phyloP scores from a whole-genome alignment of 306 rosid genomes.

The Urtica urens region DNA sequence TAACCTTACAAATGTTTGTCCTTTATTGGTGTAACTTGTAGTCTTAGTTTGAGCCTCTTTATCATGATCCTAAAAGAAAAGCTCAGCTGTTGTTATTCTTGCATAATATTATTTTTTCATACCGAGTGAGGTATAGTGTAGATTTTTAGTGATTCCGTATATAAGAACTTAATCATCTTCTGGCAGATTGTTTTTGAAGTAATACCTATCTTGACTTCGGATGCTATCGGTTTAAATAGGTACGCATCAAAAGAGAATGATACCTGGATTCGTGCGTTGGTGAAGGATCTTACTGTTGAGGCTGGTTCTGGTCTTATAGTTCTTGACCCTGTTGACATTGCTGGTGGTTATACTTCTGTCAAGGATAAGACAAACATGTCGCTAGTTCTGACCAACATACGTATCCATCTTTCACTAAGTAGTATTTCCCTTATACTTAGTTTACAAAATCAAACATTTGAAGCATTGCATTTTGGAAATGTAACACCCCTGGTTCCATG shows the following conservation, averaged over 20 bases:
- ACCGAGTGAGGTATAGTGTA: not conserved
- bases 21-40: no score
- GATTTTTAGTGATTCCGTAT: not conserved
- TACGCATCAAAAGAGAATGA: constrained; percentile 91
- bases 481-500: constrained; percentile 64
- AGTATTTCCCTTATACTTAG: constrained; percentile 73
- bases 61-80: not conserved
- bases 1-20: no score
- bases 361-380: constrained; percentile 92
- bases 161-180: no score
- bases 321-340: constrained; percentile 89
- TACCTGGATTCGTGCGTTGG: constrained; percentile 86
- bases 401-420: constrained; percentile 90
- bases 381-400: constrained; percentile 67
- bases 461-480: constrained; percentile 71
- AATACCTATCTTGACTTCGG: not conserved
- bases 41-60: no score
- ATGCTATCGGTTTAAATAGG: constrained; percentile 37
- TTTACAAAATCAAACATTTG: constrained; percentile 72
- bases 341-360: constrained; percentile 94
- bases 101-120: not conserved
- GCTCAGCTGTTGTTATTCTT: not conserved
- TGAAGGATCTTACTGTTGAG: constrained; percentile 87
- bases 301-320: constrained; percentile 92
- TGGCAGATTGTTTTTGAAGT: no score